A percentile compares a stretch with the other conserved stretches of the same genome.
Evolutionary conservation across 1,139 yeast species (phyloP).

Genomic region (Sugiyamaella xylanicola): DNA sequence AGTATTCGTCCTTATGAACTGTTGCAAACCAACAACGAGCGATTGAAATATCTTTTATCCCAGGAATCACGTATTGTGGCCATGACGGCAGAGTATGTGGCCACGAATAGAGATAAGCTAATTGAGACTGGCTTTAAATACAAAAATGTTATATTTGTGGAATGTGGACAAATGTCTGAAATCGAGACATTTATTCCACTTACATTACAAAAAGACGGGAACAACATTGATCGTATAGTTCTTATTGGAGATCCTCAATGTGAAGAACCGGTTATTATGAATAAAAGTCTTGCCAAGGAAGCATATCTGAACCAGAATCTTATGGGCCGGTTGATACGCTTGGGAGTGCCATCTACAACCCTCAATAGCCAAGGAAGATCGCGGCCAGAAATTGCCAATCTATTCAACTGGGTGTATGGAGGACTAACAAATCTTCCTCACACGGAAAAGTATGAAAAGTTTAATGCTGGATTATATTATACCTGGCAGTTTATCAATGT

Average conservation of each 20-base stretch:
- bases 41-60: conserved; percentile 34
- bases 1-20: conserved; percentile 43
- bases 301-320: conserved; percentile 35
- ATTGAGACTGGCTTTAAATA: conserved; percentile 33
- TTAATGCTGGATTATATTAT: conserved; percentile 49
- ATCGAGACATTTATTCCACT: conserved; percentile 42
- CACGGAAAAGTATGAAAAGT: conserved; percentile 20
- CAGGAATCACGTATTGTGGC: conserved; percentile 42
- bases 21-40: conserved; percentile 30
- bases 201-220: conserved; percentile 25
- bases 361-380: conserved; percentile 37
- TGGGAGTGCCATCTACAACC: conserved; percentile 33
- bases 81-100: conserved; percentile 39
- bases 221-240: conserved; percentile 36
- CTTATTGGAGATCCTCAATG: conserved; percentile 44
- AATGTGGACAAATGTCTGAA: conserved; percentile 43
- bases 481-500: conserved; percentile 48
- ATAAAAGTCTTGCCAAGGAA: conserved; percentile 25
- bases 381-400: conserved; percentile 35
- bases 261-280: conserved; percentile 34
- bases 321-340: conserved; percentile 35
- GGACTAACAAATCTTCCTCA: conserved; percentile 24
- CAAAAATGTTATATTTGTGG: conserved; percentile 42
- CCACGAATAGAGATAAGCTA: conserved; percentile 32
- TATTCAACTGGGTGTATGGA: conserved; percentile 36